These are phyloP conservation scores for Rhamnella rubrinervis DNA, from an alignment of 331 rosid species.

Conservation along the genomic window DNA sequence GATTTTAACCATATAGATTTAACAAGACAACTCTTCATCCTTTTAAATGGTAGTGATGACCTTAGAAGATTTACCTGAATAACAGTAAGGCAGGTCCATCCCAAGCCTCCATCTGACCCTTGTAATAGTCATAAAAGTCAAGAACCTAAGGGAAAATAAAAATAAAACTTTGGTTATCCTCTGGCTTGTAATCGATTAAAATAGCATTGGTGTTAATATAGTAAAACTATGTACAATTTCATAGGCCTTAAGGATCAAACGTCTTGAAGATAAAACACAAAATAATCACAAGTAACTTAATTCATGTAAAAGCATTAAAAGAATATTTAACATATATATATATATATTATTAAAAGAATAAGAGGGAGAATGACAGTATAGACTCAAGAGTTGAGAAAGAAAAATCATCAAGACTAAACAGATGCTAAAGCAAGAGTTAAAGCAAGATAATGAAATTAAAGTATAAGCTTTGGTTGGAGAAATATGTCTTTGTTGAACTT, in stretches of 20 bases:
- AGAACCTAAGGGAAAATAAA: slow-evolving; percentile 45
- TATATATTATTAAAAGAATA: not conserved
- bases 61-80: slow-evolving; percentile 65
- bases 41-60: not conserved
- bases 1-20: not conserved
- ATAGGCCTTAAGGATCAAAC: not conserved
- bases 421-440: not conserved
- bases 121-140: slow-evolving; percentile 96
- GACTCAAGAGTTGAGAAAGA: slow-evolving; percentile 3
- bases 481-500: too few species aligned
- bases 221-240: slow-evolving; percentile 13
- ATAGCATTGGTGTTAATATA: slow-evolving; percentile 19
- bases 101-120: slow-evolving; percentile 99
- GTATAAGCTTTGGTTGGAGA: not conserved
- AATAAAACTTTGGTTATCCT: slow-evolving; percentile 3
- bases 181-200: not conserved
- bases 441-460: slow-evolving; percentile 2
- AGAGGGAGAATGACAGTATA: not conserved
- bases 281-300: not conserved
- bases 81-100: slow-evolving; percentile 98
- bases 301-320: not conserved
- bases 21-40: slow-evolving; percentile 17
- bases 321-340: too few species aligned
- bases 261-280: not conserved
- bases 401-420: not conserved